Base-by-base conservation (phyloP, 2,329 filamentous ascomycete species). In the Colletotrichum sp. region DNA sequence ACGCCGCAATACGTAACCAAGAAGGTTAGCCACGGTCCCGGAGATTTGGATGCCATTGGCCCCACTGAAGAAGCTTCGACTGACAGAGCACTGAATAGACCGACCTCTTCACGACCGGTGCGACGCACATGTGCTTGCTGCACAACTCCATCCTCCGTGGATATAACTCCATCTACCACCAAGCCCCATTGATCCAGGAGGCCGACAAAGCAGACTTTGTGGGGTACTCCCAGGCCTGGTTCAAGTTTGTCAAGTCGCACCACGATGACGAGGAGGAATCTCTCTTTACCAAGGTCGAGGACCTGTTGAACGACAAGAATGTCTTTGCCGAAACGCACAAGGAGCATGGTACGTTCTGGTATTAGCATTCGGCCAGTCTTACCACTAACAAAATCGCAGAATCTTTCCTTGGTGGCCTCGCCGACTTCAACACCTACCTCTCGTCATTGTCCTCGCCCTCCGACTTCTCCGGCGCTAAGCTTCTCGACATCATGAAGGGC, bases 141-240 rank as follows among this genome's bases (percentile, higher is more conserved):
- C 91, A 93, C 85, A 93, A 93, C 79, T 85, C 89, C 72, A 90
- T 93, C 79, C 89, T 93, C 77, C 90, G 92, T 57, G 90, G 91
- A 70, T 92, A 90, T 85, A 93, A 93, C 83, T 89, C 87, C 79
- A 92, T 93, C 80, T 92, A 90, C 81, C 87, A 89, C 55, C 92
- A 93, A 81, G 91, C 90, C 1, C 86, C 87, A 13, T 84, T 89
- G 78, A 82, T 93, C 57, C 81, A 85, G 12, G 85, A 87, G 3
- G 81, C 82, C n/a, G 90, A 93, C 81, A 88, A 88, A 81, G 81
- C 83, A 64, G 89, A 90, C 81, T 93, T 93, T 78, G 82, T 92
- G 69, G 87, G 87, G 21, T 93, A 93, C 83, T 85, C 86, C 34
- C 84, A 90, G 68, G 89, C 90, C 1, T 92, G 90, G 90, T 86